Percentiles rank a stretch among this genome's conserved stretches.
Conservation (phyloP, 345 rosid species). For the Corchorus olitorius region DNA sequence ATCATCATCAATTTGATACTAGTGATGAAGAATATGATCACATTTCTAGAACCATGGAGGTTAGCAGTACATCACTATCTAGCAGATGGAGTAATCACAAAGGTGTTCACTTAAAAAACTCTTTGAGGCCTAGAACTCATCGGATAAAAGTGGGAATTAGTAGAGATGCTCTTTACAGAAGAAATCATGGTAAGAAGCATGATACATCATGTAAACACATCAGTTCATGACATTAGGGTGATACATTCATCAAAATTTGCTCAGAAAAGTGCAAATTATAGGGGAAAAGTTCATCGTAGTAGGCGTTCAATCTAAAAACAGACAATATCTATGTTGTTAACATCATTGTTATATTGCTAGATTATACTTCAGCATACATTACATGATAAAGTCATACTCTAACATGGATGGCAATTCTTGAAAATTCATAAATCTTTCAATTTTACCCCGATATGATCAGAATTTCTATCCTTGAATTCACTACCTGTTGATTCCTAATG, state of each 20-base stretch:
- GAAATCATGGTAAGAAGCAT: slow-evolving; percentile 23
- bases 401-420: background rate
- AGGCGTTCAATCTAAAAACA: slow-evolving; percentile 9
- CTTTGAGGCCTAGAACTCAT: slow-evolving; percentile 48
- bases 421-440: background rate
- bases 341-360: too few species aligned
- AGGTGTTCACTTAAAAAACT: slow-evolving; percentile 42
- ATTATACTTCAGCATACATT: too few species aligned
- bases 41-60: slow-evolving; percentile 3
- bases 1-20: background rate
- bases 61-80: background rate
- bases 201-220: slow-evolving; percentile 18
- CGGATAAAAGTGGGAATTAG: slow-evolving; percentile 38
- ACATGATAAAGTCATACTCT: too few species aligned
- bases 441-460: background rate
- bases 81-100: slow-evolving; percentile 21
- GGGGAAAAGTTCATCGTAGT: slow-evolving; percentile 12
- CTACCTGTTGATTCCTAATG: background rate
- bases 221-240: slow-evolving; percentile 37
- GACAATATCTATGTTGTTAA: background rate
- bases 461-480: background rate
- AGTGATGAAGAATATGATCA: slow-evolving; percentile 19
- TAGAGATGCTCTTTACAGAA: slow-evolving; percentile 28
- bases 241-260: slow-evolving; percentile 47
- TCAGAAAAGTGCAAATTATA: slow-evolving; percentile 32